Evolutionary conservation across 1,139 yeast genomes (phyloP).

Genomic region (Hansenula sp.): DNA sequence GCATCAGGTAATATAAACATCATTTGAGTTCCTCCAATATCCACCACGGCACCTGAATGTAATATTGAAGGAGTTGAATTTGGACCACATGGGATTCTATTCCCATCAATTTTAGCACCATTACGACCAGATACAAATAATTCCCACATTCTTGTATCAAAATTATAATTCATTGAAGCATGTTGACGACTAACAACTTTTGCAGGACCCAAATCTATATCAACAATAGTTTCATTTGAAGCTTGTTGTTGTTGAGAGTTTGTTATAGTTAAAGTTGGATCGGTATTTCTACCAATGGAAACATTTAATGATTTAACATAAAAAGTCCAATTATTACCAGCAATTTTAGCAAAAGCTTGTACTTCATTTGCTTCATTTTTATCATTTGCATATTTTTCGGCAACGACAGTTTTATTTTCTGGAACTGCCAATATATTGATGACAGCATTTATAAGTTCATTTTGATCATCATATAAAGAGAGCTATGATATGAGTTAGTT

Average conservation of each 20-base stretch:
- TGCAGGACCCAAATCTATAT: conserved; percentile 94
- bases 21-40: conserved; percentile 97
- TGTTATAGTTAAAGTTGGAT: conserved; percentile 18
- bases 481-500: not conserved
- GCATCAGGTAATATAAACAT: conserved; percentile 96
- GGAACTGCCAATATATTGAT: conserved; percentile 41
- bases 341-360: conserved; percentile 93
- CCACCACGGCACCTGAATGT: conserved; percentile 82
- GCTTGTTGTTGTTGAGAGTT: conserved; percentile 21
- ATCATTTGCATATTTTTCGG: conserved; percentile 57
- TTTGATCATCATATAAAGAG: conserved; percentile 19
- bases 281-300: conserved; percentile 85
- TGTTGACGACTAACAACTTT: conserved; percentile 91
- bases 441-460: conserved; percentile 41
- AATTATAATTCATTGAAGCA: conserved; percentile 78
- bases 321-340: conserved; percentile 93
- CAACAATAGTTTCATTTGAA: conserved; percentile 41
- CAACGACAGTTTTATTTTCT: conserved; percentile 40
- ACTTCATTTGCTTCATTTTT: conserved; percentile 78
- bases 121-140: conserved; percentile 79
- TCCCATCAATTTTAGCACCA: conserved; percentile 86
- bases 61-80: conserved; percentile 49
- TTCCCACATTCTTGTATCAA: conserved; percentile 80
- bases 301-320: conserved; percentile 81
- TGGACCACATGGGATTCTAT: conserved; percentile 47